Evolutionary conservation across 352 stramenopile genomes (phyloP).

Genomic region (Globisporangium middletonii): DNA sequence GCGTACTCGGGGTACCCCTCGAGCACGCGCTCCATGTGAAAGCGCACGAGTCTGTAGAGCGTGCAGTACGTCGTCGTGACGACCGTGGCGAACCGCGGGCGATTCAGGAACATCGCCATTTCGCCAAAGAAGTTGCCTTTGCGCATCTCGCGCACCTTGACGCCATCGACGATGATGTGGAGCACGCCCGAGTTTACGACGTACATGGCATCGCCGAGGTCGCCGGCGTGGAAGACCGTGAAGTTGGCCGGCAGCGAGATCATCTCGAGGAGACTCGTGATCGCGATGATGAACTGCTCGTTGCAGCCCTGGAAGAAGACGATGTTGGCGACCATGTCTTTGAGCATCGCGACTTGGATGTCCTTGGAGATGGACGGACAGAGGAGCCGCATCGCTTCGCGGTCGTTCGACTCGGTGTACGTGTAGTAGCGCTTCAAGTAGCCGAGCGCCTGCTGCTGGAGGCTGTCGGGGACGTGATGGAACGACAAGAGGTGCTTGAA

Average conservation of each 20-base stretch:
- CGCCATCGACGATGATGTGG: conserved; percentile 44
- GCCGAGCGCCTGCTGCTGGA: conserved; percentile 48
- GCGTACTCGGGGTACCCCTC: conserved; percentile 46
- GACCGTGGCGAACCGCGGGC: conserved; percentile 54
- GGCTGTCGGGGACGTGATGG: conserved; percentile 38
- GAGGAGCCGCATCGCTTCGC: conserved; percentile 41
- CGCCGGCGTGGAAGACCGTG: conserved; percentile 45
- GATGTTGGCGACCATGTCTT: conserved; percentile 40
- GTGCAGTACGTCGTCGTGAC: conserved; percentile 62
- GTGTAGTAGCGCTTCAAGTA: conserved; percentile 69
- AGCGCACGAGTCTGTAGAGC: conserved; percentile 43
- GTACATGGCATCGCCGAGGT: conserved; percentile 73
- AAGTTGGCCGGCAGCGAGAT: conserved; percentile 46
- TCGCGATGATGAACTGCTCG: conserved; percentile 44
- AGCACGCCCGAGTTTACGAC: conserved; percentile 60
- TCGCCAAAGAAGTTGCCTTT: conserved; percentile 68
- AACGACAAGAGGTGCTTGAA: conserved; percentile 64
- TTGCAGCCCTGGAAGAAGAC: conserved; percentile 58
- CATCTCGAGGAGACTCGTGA: conserved; percentile 50
- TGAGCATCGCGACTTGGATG: conserved; percentile 56
- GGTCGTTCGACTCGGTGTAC: conserved; percentile 52
- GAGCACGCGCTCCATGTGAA: conserved; percentile 43
- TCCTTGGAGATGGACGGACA: conserved; percentile 67
- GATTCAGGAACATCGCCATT: conserved; percentile 51
- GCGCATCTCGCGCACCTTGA: conserved; percentile 62